Evolutionary conservation across 2,329 filamentous ascomycete genomes (phyloP), one percentile per base, ranked within the genome.

Genomic region (Boeremia exigua): DNA sequence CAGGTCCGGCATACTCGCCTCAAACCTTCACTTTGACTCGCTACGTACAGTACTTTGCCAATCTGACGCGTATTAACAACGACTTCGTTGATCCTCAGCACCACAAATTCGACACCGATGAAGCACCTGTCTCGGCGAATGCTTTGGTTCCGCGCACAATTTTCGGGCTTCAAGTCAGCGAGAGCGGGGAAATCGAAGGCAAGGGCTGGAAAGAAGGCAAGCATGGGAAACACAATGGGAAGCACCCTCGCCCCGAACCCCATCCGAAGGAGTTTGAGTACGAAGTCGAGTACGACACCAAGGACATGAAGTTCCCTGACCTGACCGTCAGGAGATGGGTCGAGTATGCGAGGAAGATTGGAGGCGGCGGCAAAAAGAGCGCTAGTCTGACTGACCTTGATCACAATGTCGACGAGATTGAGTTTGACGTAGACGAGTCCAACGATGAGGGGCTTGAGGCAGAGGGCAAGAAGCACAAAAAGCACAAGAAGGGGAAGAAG

Each of bases 31-130:
- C 91, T 0, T 81, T 93, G 59, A 82, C 89, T 3, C 87, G 91
- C 5, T 97, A 92, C 75, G 92, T 87, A 4, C 95, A 99, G 69
- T 97, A 96, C 75, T 97, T 87, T 75, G 92, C 94, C 58, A 99
- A 99, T 73, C 79, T 99, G n/a, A 98, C 94, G 0, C 79, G 86
- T 55, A 88, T 96, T 76, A 96, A 98, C 77, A 90, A 92, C 65
- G 85, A 90, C 56, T 82, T 87, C 33, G 61, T 68, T 30, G 62
- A 67, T 19, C 50, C 62, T 15, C 47, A 54, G 29, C 46, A 57
- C 4, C 38, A 42, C 5, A 23, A 27, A 12, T 34, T n/a, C 40
- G 43, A 54, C 5, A 7, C 48, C 6, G 48, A 52, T 11, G 40
- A 15, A 15, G 19, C 46, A 11, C 11, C 25, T 4, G 38, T 30